Conservation (phyloP, 2,329 filamentous ascomycete species). For the Botrytis squamosa region DNA sequence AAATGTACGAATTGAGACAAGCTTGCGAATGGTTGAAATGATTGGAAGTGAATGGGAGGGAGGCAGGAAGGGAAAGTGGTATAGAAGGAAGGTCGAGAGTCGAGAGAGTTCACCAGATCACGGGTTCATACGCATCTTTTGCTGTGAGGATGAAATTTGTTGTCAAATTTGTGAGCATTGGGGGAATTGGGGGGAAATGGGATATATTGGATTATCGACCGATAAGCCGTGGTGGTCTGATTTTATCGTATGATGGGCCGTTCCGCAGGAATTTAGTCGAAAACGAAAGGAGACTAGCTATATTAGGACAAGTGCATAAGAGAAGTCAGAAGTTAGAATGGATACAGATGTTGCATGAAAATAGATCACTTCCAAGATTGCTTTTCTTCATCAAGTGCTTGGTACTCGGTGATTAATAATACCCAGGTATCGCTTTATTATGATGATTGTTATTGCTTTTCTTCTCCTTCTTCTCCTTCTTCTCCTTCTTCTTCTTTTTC, state of each 20-base stretch:
- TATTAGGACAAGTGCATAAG: background rate
- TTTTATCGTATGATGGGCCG: conserved; percentile 15
- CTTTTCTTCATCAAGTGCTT: background rate
- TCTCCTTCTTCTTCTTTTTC: no score
- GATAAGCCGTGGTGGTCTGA: conserved; percentile 9
- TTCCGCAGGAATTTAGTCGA: background rate
- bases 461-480: background rate
- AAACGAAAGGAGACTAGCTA: background rate
- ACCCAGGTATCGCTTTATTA: background rate
- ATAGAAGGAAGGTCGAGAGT: background rate
- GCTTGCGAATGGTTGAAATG: background rate
- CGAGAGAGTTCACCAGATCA: background rate
- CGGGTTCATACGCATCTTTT: background rate
- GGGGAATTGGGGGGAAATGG: background rate
- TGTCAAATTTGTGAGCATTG: background rate
- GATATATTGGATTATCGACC: background rate
- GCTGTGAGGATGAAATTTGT: background rate
- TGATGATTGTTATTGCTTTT: background rate
- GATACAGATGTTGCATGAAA: background rate
- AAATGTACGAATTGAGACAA: background rate
- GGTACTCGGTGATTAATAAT: background rate
- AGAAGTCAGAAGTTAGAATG: background rate
- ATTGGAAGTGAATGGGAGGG: background rate
- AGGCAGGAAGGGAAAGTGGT: no score
- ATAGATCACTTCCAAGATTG: background rate